Evolutionary conservation across 2,329 filamentous ascomycete species (phyloP).

Genomic region (Colletotrichum sp.): DNA sequence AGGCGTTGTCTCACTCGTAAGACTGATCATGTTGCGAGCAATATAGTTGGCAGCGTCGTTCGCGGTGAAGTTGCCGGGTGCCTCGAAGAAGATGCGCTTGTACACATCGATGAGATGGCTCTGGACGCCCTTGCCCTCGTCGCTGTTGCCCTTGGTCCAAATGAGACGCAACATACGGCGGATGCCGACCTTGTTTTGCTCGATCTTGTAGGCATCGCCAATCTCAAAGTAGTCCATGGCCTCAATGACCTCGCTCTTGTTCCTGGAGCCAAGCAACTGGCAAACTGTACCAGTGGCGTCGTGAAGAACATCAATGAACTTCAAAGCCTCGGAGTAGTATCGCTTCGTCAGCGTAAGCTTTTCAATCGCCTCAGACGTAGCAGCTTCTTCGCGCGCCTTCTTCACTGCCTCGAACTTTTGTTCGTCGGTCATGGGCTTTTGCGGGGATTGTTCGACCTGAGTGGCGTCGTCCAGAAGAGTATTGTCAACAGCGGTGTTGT

Average conservation of each 20-base stretch:
- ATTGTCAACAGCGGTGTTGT: slow-evolving; percentile 75
- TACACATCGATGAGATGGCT: slow-evolving; percentile 97
- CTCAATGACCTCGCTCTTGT: slow-evolving; percentile 98
- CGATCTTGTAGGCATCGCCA: slow-evolving; percentile 93
- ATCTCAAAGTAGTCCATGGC: slow-evolving; percentile 99
- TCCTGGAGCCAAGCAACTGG: slow-evolving; percentile 89
- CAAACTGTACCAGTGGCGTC: slow-evolving; percentile 80
- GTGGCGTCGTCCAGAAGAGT: slow-evolving; percentile 89
- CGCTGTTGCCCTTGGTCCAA: slow-evolving; percentile 99
- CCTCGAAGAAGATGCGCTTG: slow-evolving; percentile 93
- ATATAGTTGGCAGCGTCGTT: slow-evolving; percentile 97
- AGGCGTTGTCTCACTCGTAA: slow-evolving; percentile 94
- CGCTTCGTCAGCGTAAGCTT: slow-evolving; percentile 87
- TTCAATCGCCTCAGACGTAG: slow-evolving; percentile 85
- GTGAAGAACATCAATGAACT: slow-evolving; percentile 91
- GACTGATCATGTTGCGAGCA: slow-evolving; percentile 97
- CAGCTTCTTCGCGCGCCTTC: slow-evolving; percentile 85
- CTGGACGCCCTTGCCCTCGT: slow-evolving; percentile 98
- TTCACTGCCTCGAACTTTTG: slow-evolving; percentile 75
- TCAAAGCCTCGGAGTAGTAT: slow-evolving; percentile 92
- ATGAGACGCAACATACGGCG: slow-evolving; percentile 95
- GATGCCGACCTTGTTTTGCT: slow-evolving; percentile 91
- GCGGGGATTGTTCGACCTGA: slow-evolving; percentile 69
- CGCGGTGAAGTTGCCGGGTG: slow-evolving; percentile 83
- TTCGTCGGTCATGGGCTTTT: slow-evolving; percentile 75